phyloP scores from a whole-genome alignment of 1,284 basidiomycete species.

The Pseudozyma sp. region DNA sequence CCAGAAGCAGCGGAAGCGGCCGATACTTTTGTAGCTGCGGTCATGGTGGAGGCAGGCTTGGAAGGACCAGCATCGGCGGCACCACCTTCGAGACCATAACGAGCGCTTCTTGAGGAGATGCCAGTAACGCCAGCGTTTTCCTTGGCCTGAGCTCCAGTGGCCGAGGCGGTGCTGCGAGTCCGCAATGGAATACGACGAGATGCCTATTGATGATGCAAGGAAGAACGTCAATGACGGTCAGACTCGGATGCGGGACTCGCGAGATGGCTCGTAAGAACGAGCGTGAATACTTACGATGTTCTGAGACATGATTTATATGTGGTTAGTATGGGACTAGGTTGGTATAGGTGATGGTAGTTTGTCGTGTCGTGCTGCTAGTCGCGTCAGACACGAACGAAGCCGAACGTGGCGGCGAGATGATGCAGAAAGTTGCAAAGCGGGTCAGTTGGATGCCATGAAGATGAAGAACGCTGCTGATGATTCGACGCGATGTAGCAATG shows the following conservation, averaged over 20 bases:
- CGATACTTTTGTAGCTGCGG: conserved; percentile 36
- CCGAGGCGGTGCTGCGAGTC: conserved; percentile 49
- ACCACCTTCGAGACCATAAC: conserved; percentile 31
- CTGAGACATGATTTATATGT: conserved; percentile 30
- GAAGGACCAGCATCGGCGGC: conserved; percentile 50
- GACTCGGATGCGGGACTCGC: background rate
- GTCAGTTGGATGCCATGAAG: conserved; percentile 32
- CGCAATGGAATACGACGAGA: conserved; percentile 50
- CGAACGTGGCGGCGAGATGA: conserved; percentile 22
- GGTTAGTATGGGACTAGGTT: conserved; percentile 4
- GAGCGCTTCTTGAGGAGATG: conserved; percentile 30
- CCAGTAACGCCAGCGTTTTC: conserved; percentile 43
- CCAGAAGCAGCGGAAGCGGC: conserved; percentile 31
- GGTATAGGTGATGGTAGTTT: background rate
- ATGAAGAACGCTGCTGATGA: conserved; percentile 4
- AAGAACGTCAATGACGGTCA: conserved; percentile 11
- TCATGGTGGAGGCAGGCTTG: conserved; percentile 40
- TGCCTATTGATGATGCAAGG: conserved; percentile 21
- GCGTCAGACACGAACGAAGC: conserved; percentile 27
- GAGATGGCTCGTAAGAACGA: background rate
- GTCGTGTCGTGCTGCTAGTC: conserved; percentile 17
- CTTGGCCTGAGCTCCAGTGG: conserved; percentile 39
- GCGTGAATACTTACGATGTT: conserved; percentile 28
- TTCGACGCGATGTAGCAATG: conserved; percentile 21
- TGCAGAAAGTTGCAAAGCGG: conserved; percentile 14